Conservation (phyloP, 176 grass and related monocot genomes). For the Thalia dealbata region DNA sequence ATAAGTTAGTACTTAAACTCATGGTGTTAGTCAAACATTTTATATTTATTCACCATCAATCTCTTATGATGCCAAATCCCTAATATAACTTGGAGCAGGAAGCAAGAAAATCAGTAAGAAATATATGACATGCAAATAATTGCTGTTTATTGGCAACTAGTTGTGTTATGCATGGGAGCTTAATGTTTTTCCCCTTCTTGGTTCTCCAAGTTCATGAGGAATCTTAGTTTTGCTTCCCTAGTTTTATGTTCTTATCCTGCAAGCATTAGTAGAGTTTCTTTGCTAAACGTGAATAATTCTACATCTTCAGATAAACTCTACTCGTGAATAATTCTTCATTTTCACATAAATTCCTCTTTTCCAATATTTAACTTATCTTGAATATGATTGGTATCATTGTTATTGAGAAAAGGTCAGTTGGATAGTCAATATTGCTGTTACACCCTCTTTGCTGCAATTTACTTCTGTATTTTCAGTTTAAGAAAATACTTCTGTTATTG, state of each 20-base stretch:
- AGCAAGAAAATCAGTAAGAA: no score
- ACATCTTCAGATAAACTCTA: no score
- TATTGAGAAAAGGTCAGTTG: not conserved
- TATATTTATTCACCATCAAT: no score
- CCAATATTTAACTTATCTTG: not conserved
- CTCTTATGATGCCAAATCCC: not conserved
- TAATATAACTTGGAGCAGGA: not conserved
- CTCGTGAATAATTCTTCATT: no score
- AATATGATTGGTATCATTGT: not conserved
- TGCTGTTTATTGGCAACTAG: not conserved
- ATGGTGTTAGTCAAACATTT: not conserved
- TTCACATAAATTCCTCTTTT: not conserved
- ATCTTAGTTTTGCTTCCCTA: no score
- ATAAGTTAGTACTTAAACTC: slow-evolving; percentile 42
- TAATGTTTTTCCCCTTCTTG: not conserved
- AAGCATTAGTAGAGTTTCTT: not conserved
- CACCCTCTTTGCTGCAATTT: not conserved
- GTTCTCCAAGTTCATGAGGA: no score
- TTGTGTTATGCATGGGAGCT: not conserved
- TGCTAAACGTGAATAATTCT: not conserved
- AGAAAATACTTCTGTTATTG: no score
- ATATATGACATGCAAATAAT: no score
- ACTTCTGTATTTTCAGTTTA: no score
- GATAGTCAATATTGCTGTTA: not conserved
- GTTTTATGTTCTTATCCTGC: not conserved